Evolutionary conservation across 345 rosid species (phyloP), one percentile per base, ranked within the genome.

Genomic region (Salix koriyanagi): DNA sequence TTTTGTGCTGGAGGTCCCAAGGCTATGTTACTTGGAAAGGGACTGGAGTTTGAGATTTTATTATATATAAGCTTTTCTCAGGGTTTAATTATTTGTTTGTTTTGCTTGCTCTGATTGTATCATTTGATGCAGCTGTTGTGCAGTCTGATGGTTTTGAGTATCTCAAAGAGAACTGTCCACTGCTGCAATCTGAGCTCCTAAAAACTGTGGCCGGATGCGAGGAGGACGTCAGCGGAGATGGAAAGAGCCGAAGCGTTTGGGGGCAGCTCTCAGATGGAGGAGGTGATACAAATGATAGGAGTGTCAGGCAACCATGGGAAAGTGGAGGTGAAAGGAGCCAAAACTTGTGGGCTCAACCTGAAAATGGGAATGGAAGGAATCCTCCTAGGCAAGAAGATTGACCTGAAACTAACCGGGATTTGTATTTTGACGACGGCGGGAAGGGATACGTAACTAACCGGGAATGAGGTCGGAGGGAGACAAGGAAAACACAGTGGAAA

Each of bases 121-220:
- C 34, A 32, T 80, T 15, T 56, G 72, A 67, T 82, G 87, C 83
- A 90, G 96, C 93, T 82, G 93, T 91, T 18, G 87, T 91, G 91
- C 83, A 80, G 52, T 86, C 96, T 7, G 93, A 90, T 67, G 93
- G 93, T 78, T 91, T 90, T 70, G 92, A 86, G 61, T 84, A 88
- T 82, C 88, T 91, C 50, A 88, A 83, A 71, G 93, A 90, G 82
- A 86, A 87, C 71, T 91, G 92, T 68, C 90, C 92, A 0, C 61
- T 81, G 4, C 86, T 91, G 82, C 96, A 88, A 76, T 88, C 96
- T 2, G 96, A 91, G 84, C 87, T 91, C 48, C 84, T 91, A 44
- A 90, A 88, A 82, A 90, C 89, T 13, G 89, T 91, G 54, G 96
- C 93, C 32, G 93, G 96, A 73, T 91, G 92, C 6, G 93, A 86